These are phyloP conservation scores for Neurospora sp. DNA, from an alignment of 495 filamentous ascomycete genomes.

Conservation along the genomic window DNA sequence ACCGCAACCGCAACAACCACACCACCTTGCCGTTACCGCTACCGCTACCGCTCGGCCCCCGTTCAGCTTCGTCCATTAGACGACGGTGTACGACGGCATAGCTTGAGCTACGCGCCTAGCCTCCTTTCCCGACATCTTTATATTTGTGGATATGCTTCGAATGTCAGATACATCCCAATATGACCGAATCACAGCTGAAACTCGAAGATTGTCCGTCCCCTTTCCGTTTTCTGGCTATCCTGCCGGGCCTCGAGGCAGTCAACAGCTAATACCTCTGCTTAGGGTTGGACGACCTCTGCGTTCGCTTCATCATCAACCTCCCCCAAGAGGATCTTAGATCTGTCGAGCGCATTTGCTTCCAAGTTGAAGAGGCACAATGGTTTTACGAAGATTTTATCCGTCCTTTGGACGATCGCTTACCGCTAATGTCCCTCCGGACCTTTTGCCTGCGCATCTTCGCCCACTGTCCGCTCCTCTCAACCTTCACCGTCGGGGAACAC, in stretches of 20 bases:
- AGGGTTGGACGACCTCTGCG: constrained; percentile 95
- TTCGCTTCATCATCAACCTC: constrained; percentile 92
- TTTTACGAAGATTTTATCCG: constrained; percentile 99
- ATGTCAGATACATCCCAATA: constrained; percentile 32
- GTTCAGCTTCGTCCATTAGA: background rate
- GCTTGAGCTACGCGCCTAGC: background rate
- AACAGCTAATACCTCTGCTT: constrained; percentile 20
- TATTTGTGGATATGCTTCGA: constrained; percentile 22
- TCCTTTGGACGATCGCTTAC: constrained; percentile 72
- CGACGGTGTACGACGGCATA: background rate
- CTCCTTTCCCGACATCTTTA: background rate
- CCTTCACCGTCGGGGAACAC: constrained; percentile 67
- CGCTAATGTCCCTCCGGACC: constrained; percentile 67
- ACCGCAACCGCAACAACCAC: constrained; percentile 1
- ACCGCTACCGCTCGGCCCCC: background rate
- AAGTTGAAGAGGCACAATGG: constrained; percentile 99
- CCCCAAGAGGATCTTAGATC: constrained; percentile 81
- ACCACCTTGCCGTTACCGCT: background rate
- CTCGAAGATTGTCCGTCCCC: constrained; percentile 73
- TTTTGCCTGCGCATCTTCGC: constrained; percentile 86
- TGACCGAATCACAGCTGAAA: constrained; percentile 72
- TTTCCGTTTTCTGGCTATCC: background rate
- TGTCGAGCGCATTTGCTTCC: constrained; percentile 91
- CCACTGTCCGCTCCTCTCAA: constrained; percentile 79
- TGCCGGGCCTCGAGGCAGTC: background rate